phyloP scores from a whole-genome alignment of 2,329 filamentous ascomycete species.

The Aureobasidium sp. region DNA sequence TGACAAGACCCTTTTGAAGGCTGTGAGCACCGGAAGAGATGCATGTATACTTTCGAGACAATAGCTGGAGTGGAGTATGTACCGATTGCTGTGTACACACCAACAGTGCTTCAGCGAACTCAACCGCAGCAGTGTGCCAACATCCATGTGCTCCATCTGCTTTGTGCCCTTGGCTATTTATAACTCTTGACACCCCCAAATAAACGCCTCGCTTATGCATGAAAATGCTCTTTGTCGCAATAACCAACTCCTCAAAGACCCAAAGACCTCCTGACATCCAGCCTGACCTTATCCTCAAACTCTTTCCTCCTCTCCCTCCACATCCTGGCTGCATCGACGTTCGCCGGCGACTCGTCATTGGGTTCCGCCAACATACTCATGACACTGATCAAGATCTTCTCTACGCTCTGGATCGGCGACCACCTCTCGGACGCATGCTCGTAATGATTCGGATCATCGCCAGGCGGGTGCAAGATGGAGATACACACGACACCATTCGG shows the following conservation, averaged over 20 bases:
- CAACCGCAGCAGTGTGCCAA: too few species aligned
- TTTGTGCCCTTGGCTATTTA: too few species aligned
- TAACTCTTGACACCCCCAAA: background rate
- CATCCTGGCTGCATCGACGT: constrained; percentile 93
- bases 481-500: constrained; percentile 90
- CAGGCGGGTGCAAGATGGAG: constrained; percentile 92
- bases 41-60: too few species aligned
- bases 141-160: too few species aligned
- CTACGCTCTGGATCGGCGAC: constrained; percentile 94
- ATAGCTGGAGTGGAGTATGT: too few species aligned
- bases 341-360: constrained; percentile 93
- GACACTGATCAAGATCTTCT: constrained; percentile 93
- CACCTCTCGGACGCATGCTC: constrained; percentile 92
- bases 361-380: constrained; percentile 98
- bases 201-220: constrained; percentile 6
- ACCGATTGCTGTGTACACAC: too few species aligned
- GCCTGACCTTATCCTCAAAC: constrained; percentile 80
- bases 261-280: constrained; percentile 71
- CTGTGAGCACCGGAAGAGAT: too few species aligned
- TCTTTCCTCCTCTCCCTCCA: constrained; percentile 78
- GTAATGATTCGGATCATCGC: constrained; percentile 97
- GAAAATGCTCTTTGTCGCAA: background rate
- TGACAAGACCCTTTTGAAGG: too few species aligned
- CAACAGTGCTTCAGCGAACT: too few species aligned
- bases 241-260: constrained; percentile 37